Base-by-base conservation (phyloP, 176 grass and related monocot genomes). In the Cymbopogon citratus region DNA sequence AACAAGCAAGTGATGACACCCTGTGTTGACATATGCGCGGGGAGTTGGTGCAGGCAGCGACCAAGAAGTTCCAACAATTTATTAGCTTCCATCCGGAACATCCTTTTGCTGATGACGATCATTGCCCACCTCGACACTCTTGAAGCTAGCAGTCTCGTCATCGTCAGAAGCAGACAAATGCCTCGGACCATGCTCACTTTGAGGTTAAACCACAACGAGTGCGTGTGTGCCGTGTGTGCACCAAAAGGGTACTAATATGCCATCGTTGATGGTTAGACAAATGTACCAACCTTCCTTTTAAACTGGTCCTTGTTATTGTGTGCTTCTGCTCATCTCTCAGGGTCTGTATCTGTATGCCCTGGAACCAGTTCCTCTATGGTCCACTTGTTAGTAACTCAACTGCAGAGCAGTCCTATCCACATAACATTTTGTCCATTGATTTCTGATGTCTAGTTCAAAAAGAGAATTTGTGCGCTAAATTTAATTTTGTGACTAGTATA, bases 31-130 rank as follows among this genome's bases (percentile, higher is more conserved):
- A 77, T 73, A 82, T 80, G 82, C 25, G 24, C 75, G 63, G 52
- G 74, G 74, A 87, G 82, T 91, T 85, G 90, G 62, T 91, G 74
- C 62, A 83, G 87, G 75, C 83, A 89, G 85, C 80, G 83, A 88
- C 87, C 86, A 66, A 89, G 66, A 83, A 89, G 77, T 67, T 65
- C 70, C 19, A 78, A 59, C 66, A 63, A 43, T 74, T 57, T 71
- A 80, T 68, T 78, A 51, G 38, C 81, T 64, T 77, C 71, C 73
- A 71, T 67, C 66, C 16, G 40, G 34, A 70, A 46, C 78, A 80
- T 57, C 61, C 71, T 89, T 80, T 77, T 61, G 57, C 45, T 26
- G 54, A 74, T 84, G 87, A 89, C 76, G 83, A 63, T 69, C 80
- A 80, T 92, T 86, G 61, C 61, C 80, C 83, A 24, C 36, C 48